These are phyloP conservation scores for Alternaria novae-zelandiae DNA, from an alignment of 2,329 filamentous ascomycete genomes.

Conservation along the genomic window DNA sequence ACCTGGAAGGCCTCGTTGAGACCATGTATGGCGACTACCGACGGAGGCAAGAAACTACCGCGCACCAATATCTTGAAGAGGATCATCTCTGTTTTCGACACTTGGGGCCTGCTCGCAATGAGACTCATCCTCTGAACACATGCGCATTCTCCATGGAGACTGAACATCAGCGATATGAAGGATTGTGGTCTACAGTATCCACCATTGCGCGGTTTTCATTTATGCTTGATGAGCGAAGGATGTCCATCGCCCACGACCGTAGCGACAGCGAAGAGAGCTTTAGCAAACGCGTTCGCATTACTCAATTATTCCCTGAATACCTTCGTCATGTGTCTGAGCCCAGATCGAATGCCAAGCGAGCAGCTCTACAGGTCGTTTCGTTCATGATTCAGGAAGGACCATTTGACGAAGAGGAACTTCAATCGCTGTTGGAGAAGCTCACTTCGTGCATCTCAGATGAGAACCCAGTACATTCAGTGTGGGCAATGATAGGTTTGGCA, in stretches of 20 bases:
- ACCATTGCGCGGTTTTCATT: constrained; percentile 49
- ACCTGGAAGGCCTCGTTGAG: constrained; percentile 71
- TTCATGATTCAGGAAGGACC: constrained; percentile 52
- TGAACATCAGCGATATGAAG: constrained; percentile 36
- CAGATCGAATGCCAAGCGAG: constrained; percentile 50
- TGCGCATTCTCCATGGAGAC: constrained; percentile 44
- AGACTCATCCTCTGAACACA: constrained; percentile 37
- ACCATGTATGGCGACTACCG: constrained; percentile 80
- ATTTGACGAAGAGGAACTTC: constrained; percentile 59
- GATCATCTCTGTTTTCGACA: constrained; percentile 68
- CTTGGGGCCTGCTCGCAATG: constrained; percentile 45
- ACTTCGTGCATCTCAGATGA: constrained; percentile 71
- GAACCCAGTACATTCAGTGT: constrained; percentile 66
- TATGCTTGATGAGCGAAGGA: constrained; percentile 40
- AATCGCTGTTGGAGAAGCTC: constrained; percentile 65
- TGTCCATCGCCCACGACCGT: constrained; percentile 18
- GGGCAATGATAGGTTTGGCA: constrained; percentile 83
- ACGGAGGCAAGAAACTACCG: constrained; percentile 64
- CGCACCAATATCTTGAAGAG: constrained; percentile 65
- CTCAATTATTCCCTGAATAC: constrained; percentile 49
- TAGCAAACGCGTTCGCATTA: constrained; percentile 48
- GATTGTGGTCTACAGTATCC: constrained; percentile 47
- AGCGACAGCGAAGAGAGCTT: constrained; percentile 27
- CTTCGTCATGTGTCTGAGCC: constrained; percentile 47
- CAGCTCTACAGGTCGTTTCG: constrained; percentile 62